phyloP scores from a whole-genome alignment of 768 basidiomycete genomes.

The Neoboletus brunneissimus region DNA sequence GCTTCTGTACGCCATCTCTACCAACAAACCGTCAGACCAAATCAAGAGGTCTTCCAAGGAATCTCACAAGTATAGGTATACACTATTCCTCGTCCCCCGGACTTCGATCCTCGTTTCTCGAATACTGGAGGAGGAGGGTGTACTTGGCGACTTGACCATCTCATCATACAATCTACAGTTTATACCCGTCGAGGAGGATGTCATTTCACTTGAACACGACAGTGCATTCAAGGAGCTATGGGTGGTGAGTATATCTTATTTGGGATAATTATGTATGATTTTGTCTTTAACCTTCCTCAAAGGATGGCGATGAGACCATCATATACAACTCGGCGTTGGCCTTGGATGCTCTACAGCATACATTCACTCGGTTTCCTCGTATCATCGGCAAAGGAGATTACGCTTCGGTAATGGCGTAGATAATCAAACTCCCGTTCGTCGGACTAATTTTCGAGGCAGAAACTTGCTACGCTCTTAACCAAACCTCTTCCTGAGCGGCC shows the following conservation, averaged over 20 bases:
- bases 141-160: constrained; percentile 89
- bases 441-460: constrained; percentile 43
- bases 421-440: background rate
- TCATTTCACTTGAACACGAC: constrained; percentile 86
- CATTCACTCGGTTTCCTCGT: constrained; percentile 88
- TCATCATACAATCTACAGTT: constrained; percentile 89
- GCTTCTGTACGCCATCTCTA: constrained; percentile 13
- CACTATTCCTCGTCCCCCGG: constrained; percentile 83
- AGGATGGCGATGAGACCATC: constrained; percentile 93
- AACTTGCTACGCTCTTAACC: constrained; percentile 69
- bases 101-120: constrained; percentile 81
- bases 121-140: constrained; percentile 94
- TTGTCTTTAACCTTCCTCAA: background rate
- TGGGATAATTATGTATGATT: background rate
- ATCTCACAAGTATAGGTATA: constrained; percentile 78
- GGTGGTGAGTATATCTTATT: constrained; percentile 58
- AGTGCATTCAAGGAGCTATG: constrained; percentile 85
- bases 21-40: constrained; percentile 61
- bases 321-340: constrained; percentile 89
- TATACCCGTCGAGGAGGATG: constrained; percentile 90
- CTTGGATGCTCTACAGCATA: constrained; percentile 73
- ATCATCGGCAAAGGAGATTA: constrained; percentile 92
- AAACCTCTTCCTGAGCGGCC: constrained; percentile 49
- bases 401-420: constrained; percentile 54
- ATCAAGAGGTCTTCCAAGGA: constrained; percentile 78